These are phyloP conservation scores for Maudiozyma barnettii DNA, from an alignment of 805 yeast species.

Conservation along the genomic window DNA sequence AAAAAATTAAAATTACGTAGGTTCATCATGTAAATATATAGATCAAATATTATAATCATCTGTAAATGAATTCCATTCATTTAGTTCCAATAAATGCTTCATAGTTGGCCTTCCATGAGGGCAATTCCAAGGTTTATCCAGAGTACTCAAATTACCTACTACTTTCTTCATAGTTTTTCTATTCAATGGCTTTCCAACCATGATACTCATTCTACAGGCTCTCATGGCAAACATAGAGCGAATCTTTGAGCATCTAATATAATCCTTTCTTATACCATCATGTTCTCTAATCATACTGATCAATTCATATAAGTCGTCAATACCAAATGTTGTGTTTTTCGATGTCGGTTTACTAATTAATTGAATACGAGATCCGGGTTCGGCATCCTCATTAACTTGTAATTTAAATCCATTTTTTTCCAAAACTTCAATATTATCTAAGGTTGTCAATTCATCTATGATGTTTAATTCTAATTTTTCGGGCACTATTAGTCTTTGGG, in stretches of 20 bases:
- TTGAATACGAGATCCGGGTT: constrained; percentile 48
- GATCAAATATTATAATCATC: constrained; percentile 1
- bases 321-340: constrained; percentile 56
- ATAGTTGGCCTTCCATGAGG: constrained; percentile 98
- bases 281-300: constrained; percentile 54
- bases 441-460: constrained; percentile 65
- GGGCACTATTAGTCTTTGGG: constrained; percentile 62
- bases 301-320: constrained; percentile 63
- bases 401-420: constrained; percentile 71
- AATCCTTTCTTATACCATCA: constrained; percentile 33
- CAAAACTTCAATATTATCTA: constrained; percentile 50
- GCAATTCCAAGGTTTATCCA: constrained; percentile 92
- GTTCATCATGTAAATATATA: background rate
- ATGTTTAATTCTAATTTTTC: constrained; percentile 53
- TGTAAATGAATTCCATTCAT: constrained; percentile 5
- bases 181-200: constrained; percentile 76
- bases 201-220: constrained; percentile 87
- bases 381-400: constrained; percentile 37
- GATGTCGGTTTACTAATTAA: constrained; percentile 65
- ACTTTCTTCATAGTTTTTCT: constrained; percentile 53
- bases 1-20: background rate
- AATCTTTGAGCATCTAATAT: constrained; percentile 59
- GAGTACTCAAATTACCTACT: constrained; percentile 53
- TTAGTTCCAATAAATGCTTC: constrained; percentile 69
- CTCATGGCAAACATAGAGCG: constrained; percentile 85